Conservation (phyloP, 257 asterid genomes). For the Przewalskia tangutica region DNA sequence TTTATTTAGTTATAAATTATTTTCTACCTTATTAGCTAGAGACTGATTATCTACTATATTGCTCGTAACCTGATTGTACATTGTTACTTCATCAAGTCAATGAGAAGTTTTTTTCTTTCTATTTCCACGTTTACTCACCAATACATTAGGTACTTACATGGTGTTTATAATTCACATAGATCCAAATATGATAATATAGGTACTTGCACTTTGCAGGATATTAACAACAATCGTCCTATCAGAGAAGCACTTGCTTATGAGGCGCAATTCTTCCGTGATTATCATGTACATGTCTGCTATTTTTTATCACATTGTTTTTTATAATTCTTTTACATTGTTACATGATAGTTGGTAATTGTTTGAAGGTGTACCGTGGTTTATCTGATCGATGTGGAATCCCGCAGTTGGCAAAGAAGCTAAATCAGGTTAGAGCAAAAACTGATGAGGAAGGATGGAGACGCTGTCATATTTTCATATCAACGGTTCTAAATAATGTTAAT, state of each 20-base stretch:
- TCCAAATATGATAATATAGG: not conserved
- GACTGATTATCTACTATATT: not conserved
- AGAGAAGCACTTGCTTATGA: slow-evolving; percentile 82
- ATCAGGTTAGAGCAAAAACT: slow-evolving; percentile 48
- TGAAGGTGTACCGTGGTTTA: slow-evolving; percentile 76
- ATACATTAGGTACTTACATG: not conserved
- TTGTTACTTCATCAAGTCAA: not conserved
- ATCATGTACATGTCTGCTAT: slow-evolving; percentile 39
- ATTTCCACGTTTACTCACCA: not conserved
- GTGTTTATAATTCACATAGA: not conserved
- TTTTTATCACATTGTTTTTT: not conserved
- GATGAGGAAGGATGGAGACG: not conserved
- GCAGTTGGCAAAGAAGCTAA: slow-evolving; percentile 95
- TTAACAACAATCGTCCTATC: slow-evolving; percentile 51
- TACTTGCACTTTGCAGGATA: slow-evolving; percentile 47
- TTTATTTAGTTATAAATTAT: not conserved
- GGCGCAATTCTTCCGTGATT: slow-evolving; percentile 77
- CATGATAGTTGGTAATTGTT: not conserved
- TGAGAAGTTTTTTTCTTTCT: not conserved
- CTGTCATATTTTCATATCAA: not conserved
- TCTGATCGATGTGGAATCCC: slow-evolving; percentile 90
- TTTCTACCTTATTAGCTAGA: not conserved
- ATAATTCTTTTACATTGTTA: not conserved
- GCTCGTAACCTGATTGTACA: not conserved
- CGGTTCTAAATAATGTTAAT: not conserved